These are phyloP conservation scores for Porcisia hertigi DNA, from an alignment of 208 protist species.

Conservation along the genomic window DNA sequence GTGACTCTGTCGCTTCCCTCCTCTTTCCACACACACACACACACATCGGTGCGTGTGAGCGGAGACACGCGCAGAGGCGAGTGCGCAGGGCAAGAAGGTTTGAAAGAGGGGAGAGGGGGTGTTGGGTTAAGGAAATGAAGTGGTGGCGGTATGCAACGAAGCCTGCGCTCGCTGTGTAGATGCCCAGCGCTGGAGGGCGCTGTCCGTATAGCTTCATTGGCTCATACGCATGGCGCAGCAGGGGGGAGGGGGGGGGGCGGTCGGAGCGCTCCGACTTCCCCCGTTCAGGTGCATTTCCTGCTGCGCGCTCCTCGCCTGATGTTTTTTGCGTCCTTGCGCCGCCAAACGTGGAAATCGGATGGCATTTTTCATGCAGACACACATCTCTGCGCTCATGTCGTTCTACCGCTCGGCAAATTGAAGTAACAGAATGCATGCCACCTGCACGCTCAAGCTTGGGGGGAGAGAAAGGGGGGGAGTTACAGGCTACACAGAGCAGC, in stretches of 20 bases:
- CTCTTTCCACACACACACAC: background rate
- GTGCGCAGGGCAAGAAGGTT: background rate
- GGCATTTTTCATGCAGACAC: background rate
- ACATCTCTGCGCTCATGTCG: background rate
- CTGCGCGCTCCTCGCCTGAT: background rate
- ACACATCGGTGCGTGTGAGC: background rate
- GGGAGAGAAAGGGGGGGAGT: too few species aligned
- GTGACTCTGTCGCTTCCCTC: background rate
- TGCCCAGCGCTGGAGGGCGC: background rate
- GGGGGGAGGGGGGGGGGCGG: background rate
- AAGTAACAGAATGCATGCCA: background rate
- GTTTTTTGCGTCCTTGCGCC: background rate
- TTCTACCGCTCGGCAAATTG: too few species aligned
- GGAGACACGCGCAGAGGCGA: background rate
- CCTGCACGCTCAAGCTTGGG: background rate
- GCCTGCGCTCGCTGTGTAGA: background rate
- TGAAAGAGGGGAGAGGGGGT: background rate
- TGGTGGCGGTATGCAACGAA: background rate
- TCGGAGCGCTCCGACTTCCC: background rate
- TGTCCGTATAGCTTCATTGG: background rate
- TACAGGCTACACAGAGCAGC: background rate
- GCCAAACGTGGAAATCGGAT: background rate
- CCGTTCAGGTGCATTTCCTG: background rate
- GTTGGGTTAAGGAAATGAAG: background rate
- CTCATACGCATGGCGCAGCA: background rate